A percentile compares a stretch with the other conserved stretches of the same genome.
Conservation (phyloP, 2,329 filamentous ascomycete genomes). For the Madurella fahalii region DNA sequence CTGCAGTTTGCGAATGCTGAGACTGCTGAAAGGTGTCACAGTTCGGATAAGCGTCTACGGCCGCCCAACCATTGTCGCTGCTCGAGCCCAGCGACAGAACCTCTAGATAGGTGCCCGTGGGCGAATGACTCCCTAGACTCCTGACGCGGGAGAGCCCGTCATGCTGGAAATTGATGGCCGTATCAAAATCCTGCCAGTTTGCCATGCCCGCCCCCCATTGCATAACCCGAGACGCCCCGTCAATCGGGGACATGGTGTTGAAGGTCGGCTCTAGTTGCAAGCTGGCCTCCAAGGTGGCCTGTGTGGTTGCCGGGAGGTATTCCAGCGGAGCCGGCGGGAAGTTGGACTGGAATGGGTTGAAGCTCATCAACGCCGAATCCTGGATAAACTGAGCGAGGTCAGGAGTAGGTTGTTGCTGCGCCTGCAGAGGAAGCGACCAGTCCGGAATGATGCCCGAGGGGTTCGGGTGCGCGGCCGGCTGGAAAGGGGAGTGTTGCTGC, state of each 20-base stretch:
- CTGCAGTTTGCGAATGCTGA: constrained; percentile 49
- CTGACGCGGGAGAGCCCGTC: constrained; percentile 42
- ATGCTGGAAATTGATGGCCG: constrained; percentile 46
- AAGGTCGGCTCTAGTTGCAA: constrained; percentile 62
- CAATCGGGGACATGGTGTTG: constrained; percentile 52
- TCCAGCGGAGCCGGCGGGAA: constrained; percentile 56
- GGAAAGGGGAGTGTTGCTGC: constrained; percentile 52
- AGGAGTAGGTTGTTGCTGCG: constrained; percentile 33
- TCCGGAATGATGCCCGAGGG: constrained; percentile 50
- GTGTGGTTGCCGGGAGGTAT: constrained; percentile 59
- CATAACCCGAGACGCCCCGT: constrained; percentile 51
- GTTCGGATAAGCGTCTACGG: constrained; percentile 71
- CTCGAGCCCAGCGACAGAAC: constrained; percentile 77
- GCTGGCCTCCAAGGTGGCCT: constrained; percentile 59
- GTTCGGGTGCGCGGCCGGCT: constrained; percentile 46
- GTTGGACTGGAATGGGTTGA: constrained; percentile 47
- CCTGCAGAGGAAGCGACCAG: constrained; percentile 49
- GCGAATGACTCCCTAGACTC: constrained; percentile 59
- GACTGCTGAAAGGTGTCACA: constrained; percentile 63
- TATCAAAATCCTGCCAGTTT: constrained; percentile 77
- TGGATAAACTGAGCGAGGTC: constrained; percentile 54
- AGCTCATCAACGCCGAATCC: constrained; percentile 54
- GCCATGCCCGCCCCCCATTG: constrained; percentile 63
- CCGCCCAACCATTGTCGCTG: constrained; percentile 82
- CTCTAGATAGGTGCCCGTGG: constrained; percentile 77